These are phyloP conservation scores for Triadica sebifera DNA, from an alignment of 345 rosid species.

Conservation along the genomic window DNA sequence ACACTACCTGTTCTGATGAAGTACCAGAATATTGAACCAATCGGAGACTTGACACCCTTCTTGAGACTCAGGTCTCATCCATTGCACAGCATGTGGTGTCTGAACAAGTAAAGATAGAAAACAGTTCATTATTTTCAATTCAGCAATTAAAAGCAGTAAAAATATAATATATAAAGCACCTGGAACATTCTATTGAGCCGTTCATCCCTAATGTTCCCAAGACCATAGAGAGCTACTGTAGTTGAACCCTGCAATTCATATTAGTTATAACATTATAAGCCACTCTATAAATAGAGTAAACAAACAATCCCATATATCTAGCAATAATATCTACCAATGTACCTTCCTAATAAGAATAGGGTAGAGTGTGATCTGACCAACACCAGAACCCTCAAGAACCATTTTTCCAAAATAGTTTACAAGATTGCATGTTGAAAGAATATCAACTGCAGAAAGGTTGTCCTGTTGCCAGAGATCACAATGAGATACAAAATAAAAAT, in stretches of 20 bases:
- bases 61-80: conserved; percentile 99
- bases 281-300: conserved; percentile 9
- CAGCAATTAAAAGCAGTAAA: conserved; percentile 16
- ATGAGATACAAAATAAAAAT: background rate
- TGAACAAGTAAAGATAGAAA: conserved; percentile 31
- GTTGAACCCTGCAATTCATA: conserved; percentile 71
- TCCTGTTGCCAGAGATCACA: conserved; percentile 58
- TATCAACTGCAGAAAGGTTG: conserved; percentile 95
- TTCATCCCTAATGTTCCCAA: conserved; percentile 97
- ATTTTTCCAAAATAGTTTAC: conserved; percentile 96
- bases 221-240: conserved; percentile 92
- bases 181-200: conserved; percentile 98
- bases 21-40: conserved; percentile 97
- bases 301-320: conserved; percentile 14
- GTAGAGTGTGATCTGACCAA: conserved; percentile 84
- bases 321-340: conserved; percentile 25
- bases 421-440: conserved; percentile 94
- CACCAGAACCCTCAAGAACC: conserved; percentile 99
- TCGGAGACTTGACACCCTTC: conserved; percentile 76
- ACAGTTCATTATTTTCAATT: conserved; percentile 14
- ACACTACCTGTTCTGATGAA: conserved; percentile 99
- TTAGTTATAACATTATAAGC: conserved; percentile 4
- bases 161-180: conserved; percentile 35
- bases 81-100: conserved; percentile 98
- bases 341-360: conserved; percentile 96